Evolutionary conservation across 2,329 filamentous ascomycete species (phyloP).

Genomic region (Madurella mycetomatis): DNA sequence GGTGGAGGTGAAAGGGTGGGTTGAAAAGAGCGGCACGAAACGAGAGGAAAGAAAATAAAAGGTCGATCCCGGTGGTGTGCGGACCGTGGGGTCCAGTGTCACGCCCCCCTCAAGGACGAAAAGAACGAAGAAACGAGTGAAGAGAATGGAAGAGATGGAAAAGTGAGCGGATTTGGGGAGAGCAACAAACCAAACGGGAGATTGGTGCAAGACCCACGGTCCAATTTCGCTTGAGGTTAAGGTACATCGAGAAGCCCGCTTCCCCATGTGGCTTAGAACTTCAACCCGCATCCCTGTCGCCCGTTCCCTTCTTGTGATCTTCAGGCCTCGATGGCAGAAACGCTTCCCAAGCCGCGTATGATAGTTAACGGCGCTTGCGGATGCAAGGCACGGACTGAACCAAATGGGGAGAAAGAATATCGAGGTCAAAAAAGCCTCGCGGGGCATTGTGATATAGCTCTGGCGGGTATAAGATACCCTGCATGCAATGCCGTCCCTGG

Average conservation of each 20-base stretch:
- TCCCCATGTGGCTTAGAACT: constrained; percentile 22
- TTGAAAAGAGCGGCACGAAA: constrained; percentile 22
- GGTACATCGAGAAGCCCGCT: constrained; percentile 14
- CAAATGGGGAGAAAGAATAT: not conserved
- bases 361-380: too few relatives aligned
- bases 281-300: constrained; percentile 10
- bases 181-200: constrained; percentile 18
- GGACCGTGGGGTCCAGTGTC: constrained; percentile 19
- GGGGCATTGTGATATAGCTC: constrained; percentile 2
- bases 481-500: not conserved
- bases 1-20: not conserved
- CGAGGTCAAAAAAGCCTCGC: not conserved
- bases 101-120: constrained; percentile 17
- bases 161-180: constrained; percentile 15
- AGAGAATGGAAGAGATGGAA: constrained; percentile 16
- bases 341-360: too few relatives aligned
- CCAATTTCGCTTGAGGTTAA: constrained; percentile 29
- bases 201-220: constrained; percentile 21
- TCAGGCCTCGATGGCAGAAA: not conserved
- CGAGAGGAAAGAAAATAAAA: constrained; percentile 20
- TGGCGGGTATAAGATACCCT: not conserved
- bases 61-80: constrained; percentile 16
- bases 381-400: not conserved
- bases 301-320: not conserved
- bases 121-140: constrained; percentile 18